Evolutionary conservation across 495 filamentous ascomycete genomes (phyloP).

Genomic region (Astrothelium macrocarpum): DNA sequence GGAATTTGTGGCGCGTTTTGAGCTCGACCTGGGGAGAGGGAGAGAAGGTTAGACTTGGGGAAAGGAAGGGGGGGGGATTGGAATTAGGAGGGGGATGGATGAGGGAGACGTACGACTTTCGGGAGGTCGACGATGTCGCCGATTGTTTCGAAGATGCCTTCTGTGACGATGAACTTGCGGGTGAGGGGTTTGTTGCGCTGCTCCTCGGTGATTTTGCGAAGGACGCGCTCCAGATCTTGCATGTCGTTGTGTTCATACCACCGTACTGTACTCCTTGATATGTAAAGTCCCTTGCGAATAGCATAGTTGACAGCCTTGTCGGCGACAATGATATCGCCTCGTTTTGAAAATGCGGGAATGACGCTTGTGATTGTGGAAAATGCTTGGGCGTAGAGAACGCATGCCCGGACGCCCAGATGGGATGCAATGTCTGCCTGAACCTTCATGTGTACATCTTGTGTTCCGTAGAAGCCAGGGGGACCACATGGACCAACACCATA

Average conservation of each 20-base stretch:
- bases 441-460: constrained; percentile 96
- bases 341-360: constrained; percentile 91
- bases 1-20: constrained; percentile 92
- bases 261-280: constrained; percentile 75
- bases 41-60: background rate
- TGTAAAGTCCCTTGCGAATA: constrained; percentile 87
- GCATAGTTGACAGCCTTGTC: constrained; percentile 90
- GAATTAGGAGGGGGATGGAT: background rate
- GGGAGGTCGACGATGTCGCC: constrained; percentile 82
- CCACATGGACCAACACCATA: constrained; percentile 96
- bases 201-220: constrained; percentile 77
- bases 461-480: constrained; percentile 95
- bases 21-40: constrained; percentile 58
- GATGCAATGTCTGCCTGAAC: constrained; percentile 88
- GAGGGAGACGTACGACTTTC: constrained; percentile 55
- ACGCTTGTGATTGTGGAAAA: constrained; percentile 92
- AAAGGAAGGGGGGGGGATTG: background rate
- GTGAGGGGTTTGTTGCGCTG: constrained; percentile 83
- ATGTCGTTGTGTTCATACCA: constrained; percentile 98
- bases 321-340: constrained; percentile 97
- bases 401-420: constrained; percentile 73
- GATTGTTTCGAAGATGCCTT: constrained; percentile 84
- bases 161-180: constrained; percentile 88
- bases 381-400: constrained; percentile 90
- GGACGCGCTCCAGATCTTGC: constrained; percentile 79